A percentile compares a stretch with the other conserved stretches of the same genome.
Evolutionary conservation across 768 basidiomycete species (phyloP).

Genomic region (Leccinum fibrillosum): DNA sequence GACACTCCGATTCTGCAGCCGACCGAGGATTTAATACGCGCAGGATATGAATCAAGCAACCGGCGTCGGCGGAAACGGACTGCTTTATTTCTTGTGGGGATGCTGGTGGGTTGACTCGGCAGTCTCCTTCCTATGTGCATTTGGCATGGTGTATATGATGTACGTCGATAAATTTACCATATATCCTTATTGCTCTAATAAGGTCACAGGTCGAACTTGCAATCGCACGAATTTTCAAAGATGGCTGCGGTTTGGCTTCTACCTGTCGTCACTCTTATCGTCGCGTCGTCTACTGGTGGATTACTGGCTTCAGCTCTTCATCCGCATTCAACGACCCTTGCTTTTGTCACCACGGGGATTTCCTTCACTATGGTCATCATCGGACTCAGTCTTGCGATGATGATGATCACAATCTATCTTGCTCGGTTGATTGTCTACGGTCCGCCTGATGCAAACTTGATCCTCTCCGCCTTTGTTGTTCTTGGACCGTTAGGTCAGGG

Average conservation of each 20-base stretch:
- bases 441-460: conserved; percentile 36
- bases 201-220: conserved; percentile 39
- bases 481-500: conserved; percentile 56
- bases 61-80: conserved; percentile 33
- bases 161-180: conserved; percentile 12
- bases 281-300: conserved; percentile 50
- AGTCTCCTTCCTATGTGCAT: conserved; percentile 40
- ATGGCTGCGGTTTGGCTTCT: conserved; percentile 49
- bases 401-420: conserved; percentile 49
- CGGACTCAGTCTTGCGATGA: conserved; percentile 45
- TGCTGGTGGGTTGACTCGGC: conserved; percentile 50
- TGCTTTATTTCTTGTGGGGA: conserved; percentile 44
- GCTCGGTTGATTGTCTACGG: conserved; percentile 42
- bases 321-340: conserved; percentile 34
- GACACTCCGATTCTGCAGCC: background rate
- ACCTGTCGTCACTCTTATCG: conserved; percentile 50
- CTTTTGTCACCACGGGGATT: conserved; percentile 41
- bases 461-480: conserved; percentile 46
- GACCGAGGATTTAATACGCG: background rate
- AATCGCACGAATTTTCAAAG: conserved; percentile 38
- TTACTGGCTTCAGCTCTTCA: conserved; percentile 40
- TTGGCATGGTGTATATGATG: conserved; percentile 52
- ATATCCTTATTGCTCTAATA: conserved; percentile 1
- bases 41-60: conserved; percentile 34
- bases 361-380: conserved; percentile 43